Percentiles rank a stretch among this genome's conserved stretches.
Conservation (phyloP, 306 rosid species). For the Begonia fuchsioides region DNA sequence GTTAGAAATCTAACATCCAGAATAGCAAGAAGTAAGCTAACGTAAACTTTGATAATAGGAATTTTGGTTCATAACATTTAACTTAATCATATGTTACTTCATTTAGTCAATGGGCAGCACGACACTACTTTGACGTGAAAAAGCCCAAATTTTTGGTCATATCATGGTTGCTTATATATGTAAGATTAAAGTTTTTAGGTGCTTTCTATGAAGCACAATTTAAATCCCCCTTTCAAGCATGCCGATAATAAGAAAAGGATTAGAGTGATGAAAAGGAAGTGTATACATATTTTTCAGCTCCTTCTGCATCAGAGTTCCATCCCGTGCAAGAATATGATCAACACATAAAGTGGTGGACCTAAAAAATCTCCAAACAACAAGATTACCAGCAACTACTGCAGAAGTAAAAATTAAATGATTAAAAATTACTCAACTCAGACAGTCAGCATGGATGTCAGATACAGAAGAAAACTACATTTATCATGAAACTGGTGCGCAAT, state of each 20-base stretch:
- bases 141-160: too few species aligned
- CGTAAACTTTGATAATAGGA: too few species aligned
- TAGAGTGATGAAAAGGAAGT: conserved; percentile 8
- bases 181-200: too few species aligned
- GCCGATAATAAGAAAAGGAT: conserved; percentile 6
- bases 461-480: background rate
- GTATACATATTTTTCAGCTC: conserved; percentile 70
- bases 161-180: too few species aligned
- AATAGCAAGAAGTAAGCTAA: too few species aligned
- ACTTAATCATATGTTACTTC: too few species aligned
- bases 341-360: conserved; percentile 29
- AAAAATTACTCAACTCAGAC: background rate
- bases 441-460: background rate
- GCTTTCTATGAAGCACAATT: background rate
- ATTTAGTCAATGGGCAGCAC: too few species aligned
- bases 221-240: background rate
- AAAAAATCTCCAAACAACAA: conserved; percentile 30
- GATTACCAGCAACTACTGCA: conserved; percentile 37
- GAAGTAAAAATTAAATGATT: conserved; percentile 14
- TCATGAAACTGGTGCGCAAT: background rate
- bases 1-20: too few species aligned
- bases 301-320: conserved; percentile 59
- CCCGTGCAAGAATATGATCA: conserved; percentile 48
- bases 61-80: too few species aligned
- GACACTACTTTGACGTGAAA: too few species aligned